Base-by-base conservation (phyloP, 345 rosid species). In the Citrus hindsii region DNA sequence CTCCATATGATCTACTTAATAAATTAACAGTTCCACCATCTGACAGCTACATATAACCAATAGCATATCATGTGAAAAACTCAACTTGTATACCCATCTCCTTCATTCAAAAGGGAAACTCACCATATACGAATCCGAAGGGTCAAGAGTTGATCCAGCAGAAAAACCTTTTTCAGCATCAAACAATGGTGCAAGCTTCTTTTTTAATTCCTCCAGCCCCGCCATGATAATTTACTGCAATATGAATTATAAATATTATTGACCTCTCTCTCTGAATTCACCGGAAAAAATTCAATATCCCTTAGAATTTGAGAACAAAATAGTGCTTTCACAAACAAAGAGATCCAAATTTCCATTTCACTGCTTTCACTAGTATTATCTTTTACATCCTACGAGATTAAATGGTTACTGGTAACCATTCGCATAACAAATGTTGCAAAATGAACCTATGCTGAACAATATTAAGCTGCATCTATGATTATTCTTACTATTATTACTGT, bases 81-180 rank as follows among this genome's bases (percentile, higher is more conserved):
- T 27, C 67, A 8, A 73, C 51, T 69, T 67, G 24, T 4, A 32
- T 13, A 28, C 73, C 60, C 9, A 33, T 67, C 63, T 59, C 33
- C 78, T 71, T 60, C 67, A 25, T 38, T 53, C 58, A 33, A 19
- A 66, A 19, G 37, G 6, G 35, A 59, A 32, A 72, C 85, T 79
- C 85, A 93, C 98, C 92, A 86, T 79, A 78, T 88, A 93, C 14
- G 98, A 90, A 82, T 93, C 94, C 27, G 68, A 83, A n/a, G 92
- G 91, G 74, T 91, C 98, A 56, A 88, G 79, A 0, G 92, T 83
- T 48, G 96, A 90, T 21, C 86, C 93, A 4, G 94, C 70, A 3
- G 97, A 88, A 79, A 93, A 92, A 5, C 99, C 99, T 80, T 91
- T 92, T 81, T 95, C 97, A 35, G 94, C 94, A 89, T 93, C 98